A percentile compares a stretch with the other conserved stretches of the same genome.
These are phyloP conservation scores for Candida peoriensis DNA, from an alignment of 805 yeast genomes.

Conservation along the genomic window DNA sequence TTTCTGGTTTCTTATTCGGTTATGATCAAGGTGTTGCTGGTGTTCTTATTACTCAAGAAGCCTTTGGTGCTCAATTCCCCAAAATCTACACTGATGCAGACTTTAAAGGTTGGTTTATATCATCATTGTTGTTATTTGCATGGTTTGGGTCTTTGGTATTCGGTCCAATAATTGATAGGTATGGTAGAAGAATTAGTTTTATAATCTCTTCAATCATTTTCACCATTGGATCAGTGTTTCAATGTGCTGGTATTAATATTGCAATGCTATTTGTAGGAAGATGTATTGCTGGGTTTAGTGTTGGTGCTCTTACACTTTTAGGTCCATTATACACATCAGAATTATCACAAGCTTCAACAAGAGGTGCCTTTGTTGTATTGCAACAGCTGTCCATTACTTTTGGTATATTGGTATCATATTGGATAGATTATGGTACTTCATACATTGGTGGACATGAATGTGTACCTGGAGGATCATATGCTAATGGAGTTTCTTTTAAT, in stretches of 20 bases:
- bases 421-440: constrained; percentile 44
- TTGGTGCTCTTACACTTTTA: constrained; percentile 43
- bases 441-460: constrained; percentile 13
- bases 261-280: constrained; percentile 44
- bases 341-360: constrained; percentile 34
- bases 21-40: constrained; percentile 8
- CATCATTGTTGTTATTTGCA: constrained; percentile 25
- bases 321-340: constrained; percentile 43
- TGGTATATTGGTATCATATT: constrained; percentile 42
- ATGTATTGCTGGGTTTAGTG: constrained; percentile 44
- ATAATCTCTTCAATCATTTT: constrained; percentile 33
- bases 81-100: constrained; percentile 3
- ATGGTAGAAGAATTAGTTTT: constrained; percentile 35
- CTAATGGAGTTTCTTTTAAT: constrained; percentile 12
- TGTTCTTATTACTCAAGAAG: constrained; percentile 1
- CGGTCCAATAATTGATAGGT: constrained; percentile 35
- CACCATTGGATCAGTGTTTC: constrained; percentile 37
- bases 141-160: constrained; percentile 38
- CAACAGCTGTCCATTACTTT: constrained; percentile 44
- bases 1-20: constrained; percentile 7
- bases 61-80: constrained; percentile 8
- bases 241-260: constrained; percentile 26
- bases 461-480: constrained; percentile 20
- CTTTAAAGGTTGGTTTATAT: constrained; percentile 9
- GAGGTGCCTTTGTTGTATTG: constrained; percentile 39